A percentile compares a stretch with the other conserved stretches of the same genome.
These are phyloP conservation scores for Lipomyces oligophaga DNA, from an alignment of 805 yeast genomes.

Conservation along the genomic window DNA sequence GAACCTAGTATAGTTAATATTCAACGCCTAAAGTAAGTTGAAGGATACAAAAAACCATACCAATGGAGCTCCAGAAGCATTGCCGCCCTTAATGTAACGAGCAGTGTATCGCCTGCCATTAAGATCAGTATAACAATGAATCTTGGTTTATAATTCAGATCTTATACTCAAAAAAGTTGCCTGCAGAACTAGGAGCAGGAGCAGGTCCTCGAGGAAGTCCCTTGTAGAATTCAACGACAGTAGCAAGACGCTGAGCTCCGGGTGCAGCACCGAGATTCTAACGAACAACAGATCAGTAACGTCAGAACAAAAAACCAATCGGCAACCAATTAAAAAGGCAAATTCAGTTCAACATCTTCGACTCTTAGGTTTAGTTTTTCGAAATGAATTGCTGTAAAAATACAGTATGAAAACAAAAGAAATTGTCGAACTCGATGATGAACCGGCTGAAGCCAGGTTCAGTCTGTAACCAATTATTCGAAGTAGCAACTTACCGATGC, in stretches of 20 bases:
- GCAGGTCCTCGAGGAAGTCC: conserved; percentile 92
- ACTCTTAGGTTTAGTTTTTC: no score
- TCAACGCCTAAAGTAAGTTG: neutral
- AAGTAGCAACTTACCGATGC: conserved; percentile 80
- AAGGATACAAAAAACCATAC: conserved; percentile 12
- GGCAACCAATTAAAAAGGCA: no score
- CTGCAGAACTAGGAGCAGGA: conserved; percentile 59
- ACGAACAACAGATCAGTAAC: neutral
- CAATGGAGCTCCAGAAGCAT: conserved; percentile 79
- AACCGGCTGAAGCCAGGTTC: no score
- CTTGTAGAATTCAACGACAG: conserved; percentile 93
- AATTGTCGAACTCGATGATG: no score
- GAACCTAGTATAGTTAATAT: conserved; percentile 13
- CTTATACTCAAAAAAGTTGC: conserved; percentile 31
- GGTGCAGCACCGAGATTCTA: conserved; percentile 93
- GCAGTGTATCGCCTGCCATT: conserved; percentile 54
- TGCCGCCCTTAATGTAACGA: conserved; percentile 78
- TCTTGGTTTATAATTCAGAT: neutral
- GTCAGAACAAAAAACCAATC: conserved; percentile 1
- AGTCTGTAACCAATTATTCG: no score
- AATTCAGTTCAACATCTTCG: no score
- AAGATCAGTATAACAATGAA: neutral
- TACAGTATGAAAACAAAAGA: no score
- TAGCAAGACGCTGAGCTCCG: conserved; percentile 93
- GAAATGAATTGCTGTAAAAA: no score